These are phyloP conservation scores for Naematelia encephala DNA, from an alignment of 768 basidiomycete species.

Conservation along the genomic window DNA sequence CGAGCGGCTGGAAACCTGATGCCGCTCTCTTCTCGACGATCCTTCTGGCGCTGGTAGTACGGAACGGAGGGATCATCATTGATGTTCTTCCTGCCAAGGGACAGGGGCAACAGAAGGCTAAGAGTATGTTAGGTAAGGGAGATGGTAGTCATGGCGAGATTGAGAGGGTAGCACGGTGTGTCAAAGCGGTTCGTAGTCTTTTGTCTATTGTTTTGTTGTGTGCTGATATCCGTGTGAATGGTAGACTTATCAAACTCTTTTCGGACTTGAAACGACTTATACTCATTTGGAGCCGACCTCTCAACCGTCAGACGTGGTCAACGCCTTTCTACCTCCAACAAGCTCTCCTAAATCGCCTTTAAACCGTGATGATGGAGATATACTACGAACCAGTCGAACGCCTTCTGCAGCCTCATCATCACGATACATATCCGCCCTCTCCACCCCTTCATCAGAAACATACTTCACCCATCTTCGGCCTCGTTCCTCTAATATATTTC, in stretches of 20 bases:
- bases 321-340: neutral
- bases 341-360: neutral
- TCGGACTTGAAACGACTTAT: neutral
- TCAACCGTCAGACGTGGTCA: neutral
- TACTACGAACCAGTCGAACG: neutral
- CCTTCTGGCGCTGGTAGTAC: constrained; percentile 22
- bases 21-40: constrained; percentile 26
- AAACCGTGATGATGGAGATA: too few species aligned
- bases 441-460: neutral
- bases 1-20: constrained; percentile 19
- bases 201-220: neutral
- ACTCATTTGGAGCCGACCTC: neutral
- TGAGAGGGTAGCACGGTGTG: neutral
- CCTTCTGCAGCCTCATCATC: constrained; percentile 1
- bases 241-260: neutral
- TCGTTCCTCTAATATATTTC: neutral
- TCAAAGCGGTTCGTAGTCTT: neutral
- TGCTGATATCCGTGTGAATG: neutral
- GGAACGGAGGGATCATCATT: constrained; percentile 26
- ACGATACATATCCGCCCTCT: neutral
- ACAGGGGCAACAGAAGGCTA: constrained; percentile 3
- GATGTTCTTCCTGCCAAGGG: constrained; percentile 15
- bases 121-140: constrained; percentile 4
- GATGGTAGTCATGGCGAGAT: constrained; percentile 4
- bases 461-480: neutral